Evolutionary conservation across 202 grass and related monocot genomes (phyloP), one percentile per base, ranked within the genome.

Genomic region (Musa balbisiana): DNA sequence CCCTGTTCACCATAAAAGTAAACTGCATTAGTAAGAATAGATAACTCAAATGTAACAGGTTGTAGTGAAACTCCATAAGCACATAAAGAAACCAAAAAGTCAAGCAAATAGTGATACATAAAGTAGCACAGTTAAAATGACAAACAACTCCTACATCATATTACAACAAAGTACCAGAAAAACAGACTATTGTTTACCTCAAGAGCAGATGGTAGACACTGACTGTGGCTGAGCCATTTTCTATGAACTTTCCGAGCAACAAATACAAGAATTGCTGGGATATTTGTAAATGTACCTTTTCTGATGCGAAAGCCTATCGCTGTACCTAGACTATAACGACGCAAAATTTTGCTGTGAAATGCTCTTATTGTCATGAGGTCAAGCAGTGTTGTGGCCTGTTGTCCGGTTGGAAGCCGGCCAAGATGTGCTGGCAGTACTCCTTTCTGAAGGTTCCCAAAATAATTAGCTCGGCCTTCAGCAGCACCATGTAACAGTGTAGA

Each of bases 281-380:
- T 94, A 67, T 94, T 85, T 23, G 95, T 98, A 21, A 98, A 82
- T 62, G 4, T 79, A 14, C 95, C 95, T 80, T 98, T 90, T 76
- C 72, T 98, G 26, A 98, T 94, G 71, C 95, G 88, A 76, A 94
- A 98, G 27, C 95, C 95, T 72, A 98, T 85, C 8, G 95, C 95
- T 1, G 95, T 98, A 19, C 84, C 91, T 33, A 98, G 85, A 80
- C 95, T 94, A 52, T 89, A 98, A 63, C 95, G 80, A 16, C 91
- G 79, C 68, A 98, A 83, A 72, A 98, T 94, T 89, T 94, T 92
- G 85, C 95, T 98, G 74, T 98, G 95, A 83, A 98, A 98, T 81
- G 95, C 95, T 80, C 95, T 91, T 83, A 98, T 88, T 67, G 95
- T 98, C 95, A 98, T 94, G 80, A 98, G 79, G 33, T 98, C 95